Evolutionary conservation across 768 basidiomycete genomes (phyloP).

Genomic region (Auricularia auricula-judae): DNA sequence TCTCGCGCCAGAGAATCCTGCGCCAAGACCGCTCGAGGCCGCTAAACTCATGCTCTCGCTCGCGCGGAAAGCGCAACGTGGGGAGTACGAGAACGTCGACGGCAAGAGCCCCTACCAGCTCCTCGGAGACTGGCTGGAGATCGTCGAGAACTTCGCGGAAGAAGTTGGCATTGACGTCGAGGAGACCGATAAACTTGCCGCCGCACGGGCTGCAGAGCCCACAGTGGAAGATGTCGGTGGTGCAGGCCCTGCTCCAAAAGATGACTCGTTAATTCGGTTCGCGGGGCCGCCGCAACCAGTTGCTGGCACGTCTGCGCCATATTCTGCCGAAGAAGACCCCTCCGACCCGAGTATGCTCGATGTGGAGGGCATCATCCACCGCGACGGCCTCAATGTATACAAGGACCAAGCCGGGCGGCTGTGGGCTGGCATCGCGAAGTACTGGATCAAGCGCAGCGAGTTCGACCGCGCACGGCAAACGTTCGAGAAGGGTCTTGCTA

Average conservation of each 20-base stretch:
- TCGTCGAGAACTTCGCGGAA: conserved; percentile 82
- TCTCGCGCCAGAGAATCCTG: conserved; percentile 43
- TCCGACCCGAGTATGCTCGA: conserved; percentile 60
- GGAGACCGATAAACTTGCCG: conserved; percentile 47
- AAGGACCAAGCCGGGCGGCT: conserved; percentile 94
- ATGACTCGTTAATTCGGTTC: conserved; percentile 59
- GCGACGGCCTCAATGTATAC: conserved; percentile 81
- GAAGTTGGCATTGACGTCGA: conserved; percentile 84
- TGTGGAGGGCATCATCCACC: conserved; percentile 72
- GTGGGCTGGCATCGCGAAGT: conserved; percentile 94
- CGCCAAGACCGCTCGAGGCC: conserved; percentile 75
- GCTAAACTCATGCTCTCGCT: conserved; percentile 81
- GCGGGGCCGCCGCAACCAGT: conserved; percentile 53
- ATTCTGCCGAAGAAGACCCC: conserved; percentile 81
- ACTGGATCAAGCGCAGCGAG: conserved; percentile 96
- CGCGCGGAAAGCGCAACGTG: conserved; percentile 72
- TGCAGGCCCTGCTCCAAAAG: conserved; percentile 29
- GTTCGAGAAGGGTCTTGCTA: conserved; percentile 77
- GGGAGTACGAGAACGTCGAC: conserved; percentile 78
- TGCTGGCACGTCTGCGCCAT: conserved; percentile 37
- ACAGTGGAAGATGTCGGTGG: conserved; percentile 14
- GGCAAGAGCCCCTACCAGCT: conserved; percentile 94
- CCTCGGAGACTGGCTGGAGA: conserved; percentile 83
- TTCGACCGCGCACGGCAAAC: conserved; percentile 83
- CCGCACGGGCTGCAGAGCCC: conserved; percentile 21